Percentiles rank a stretch among this genome's conserved stretches.
Conservation (phyloP, 2,329 filamentous ascomycete species). For the Neonectria hederae region DNA sequence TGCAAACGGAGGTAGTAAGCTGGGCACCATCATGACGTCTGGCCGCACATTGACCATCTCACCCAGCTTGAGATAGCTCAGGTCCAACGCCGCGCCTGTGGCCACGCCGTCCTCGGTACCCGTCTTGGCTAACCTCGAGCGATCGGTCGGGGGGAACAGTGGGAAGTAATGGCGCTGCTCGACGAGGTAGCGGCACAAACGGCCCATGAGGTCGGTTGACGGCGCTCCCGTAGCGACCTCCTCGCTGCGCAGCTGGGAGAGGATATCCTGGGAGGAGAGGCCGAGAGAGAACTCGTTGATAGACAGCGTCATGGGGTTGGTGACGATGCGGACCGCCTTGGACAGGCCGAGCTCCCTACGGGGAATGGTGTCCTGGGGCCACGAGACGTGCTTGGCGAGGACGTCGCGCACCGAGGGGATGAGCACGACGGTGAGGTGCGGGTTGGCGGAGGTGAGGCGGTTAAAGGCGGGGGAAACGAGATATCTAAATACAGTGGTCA, state of each 20-base stretch:
- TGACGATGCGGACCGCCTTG: constrained; percentile 79
- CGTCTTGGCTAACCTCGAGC: constrained; percentile 72
- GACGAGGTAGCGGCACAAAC: constrained; percentile 81
- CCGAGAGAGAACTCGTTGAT: constrained; percentile 89
- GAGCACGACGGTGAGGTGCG: constrained; percentile 81
- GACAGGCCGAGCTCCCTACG: constrained; percentile 80
- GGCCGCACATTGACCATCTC: constrained; percentile 90
- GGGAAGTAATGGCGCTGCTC: constrained; percentile 94
- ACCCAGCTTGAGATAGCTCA: constrained; percentile 85
- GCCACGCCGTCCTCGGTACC: constrained; percentile 67
- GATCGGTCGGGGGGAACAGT: constrained; percentile 81
- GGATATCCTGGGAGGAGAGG: constrained; percentile 82
- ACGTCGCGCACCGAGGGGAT: constrained; percentile 85
- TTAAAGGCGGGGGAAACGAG: constrained; percentile 79
- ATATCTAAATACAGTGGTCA: constrained; percentile 84
- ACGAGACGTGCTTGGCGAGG: constrained; percentile 84
- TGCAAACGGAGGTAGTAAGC: constrained; percentile 84
- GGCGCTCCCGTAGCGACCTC: constrained; percentile 59
- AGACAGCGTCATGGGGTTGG: constrained; percentile 89
- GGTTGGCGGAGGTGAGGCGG: constrained; percentile 74
- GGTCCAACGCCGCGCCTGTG: constrained; percentile 82
- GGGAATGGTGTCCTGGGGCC: constrained; percentile 73
- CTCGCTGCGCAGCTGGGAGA: constrained; percentile 82
- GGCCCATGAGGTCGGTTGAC: constrained; percentile 67
- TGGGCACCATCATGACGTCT: constrained; percentile 86